A percentile compares a stretch with the other conserved stretches of the same genome.
Evolutionary conservation across 192 early-diverging fungal species (phyloP).

Genomic region (Martensiomyces pterosporus): DNA sequence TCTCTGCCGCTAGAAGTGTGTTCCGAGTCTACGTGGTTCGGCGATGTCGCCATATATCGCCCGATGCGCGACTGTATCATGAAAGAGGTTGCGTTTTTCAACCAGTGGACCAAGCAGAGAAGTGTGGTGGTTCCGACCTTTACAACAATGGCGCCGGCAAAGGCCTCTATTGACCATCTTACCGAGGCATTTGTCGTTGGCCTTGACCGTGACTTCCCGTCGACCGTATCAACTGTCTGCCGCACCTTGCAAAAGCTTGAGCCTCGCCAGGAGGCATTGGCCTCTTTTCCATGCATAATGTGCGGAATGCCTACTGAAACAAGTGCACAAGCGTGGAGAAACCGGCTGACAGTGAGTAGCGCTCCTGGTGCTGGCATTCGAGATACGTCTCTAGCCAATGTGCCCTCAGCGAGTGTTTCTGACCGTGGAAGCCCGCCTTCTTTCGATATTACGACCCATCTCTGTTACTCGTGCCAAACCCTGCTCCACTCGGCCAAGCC

Average conservation of each 20-base stretch:
- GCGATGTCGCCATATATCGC: conserved; percentile 56
- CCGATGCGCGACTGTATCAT: conserved; percentile 76
- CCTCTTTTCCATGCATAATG: conserved; percentile 47
- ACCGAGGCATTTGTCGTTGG: conserved; percentile 65
- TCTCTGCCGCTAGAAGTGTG: conserved; percentile 73
- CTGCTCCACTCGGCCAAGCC: conserved; percentile 24
- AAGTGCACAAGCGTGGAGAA: conserved; percentile 28
- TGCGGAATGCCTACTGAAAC: conserved; percentile 61
- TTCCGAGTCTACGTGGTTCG: conserved; percentile 53
- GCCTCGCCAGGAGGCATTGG: conserved; percentile 44
- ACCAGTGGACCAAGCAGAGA: conserved; percentile 47
- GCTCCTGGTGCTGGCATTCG: background rate
- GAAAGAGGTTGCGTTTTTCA: conserved; percentile 77
- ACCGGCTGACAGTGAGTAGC: conserved; percentile 25
- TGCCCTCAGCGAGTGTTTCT: background rate
- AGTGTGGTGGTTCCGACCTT: conserved; percentile 46
- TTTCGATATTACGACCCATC: conserved; percentile 13
- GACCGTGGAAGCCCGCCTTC: too few relatives aligned
- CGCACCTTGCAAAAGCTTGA: conserved; percentile 76
- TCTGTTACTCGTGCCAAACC: conserved; percentile 44
- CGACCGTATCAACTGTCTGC: conserved; percentile 78
- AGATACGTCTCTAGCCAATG: background rate
- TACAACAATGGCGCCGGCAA: conserved; percentile 54
- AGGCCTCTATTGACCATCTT: conserved; percentile 45
- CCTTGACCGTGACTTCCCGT: conserved; percentile 76